Evolutionary conservation across 805 yeast genomes (phyloP), one percentile per base, ranked within the genome.

Genomic region (Priceomyces medius): DNA sequence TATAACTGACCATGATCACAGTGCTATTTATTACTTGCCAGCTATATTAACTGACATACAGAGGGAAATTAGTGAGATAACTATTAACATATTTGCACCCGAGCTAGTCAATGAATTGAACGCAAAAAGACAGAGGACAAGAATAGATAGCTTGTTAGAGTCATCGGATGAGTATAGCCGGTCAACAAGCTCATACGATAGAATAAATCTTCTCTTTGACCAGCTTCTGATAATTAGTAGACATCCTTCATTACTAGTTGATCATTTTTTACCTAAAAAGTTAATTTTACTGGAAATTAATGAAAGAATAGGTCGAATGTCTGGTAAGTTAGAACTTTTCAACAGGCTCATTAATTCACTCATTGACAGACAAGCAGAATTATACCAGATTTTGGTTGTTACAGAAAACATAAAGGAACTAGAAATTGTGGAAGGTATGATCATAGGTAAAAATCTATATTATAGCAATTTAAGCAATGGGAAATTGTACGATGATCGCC

Each of bases 241-340:
- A 50, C 90, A 86, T 59, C 88, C 91, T 2, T 79, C 83, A 31
- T 61, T 86, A 29, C 57, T 86, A 32, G 90, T 85, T 21, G 86
- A 84, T 49, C 93, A 86, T 58, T 86, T 79, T 51, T 80, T 85
- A 58, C 89, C 93, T 6, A 79, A 80, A 49, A 83, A 81, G 42
- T 63, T 85, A 47, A 56, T 86, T 12, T 63, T 83, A 28, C 77
- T 80, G 81, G 86, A 83, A 48, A 70, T 85, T 1, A 83, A 77
- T 44, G 80, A 77, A 40, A 59, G 75, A 35, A 61, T 84, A 37
- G 62, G 71, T 31, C 60, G 61, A 31, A 67, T 81, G 7, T 77
- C 86, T 16, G 85, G 82, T 20, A 85, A 85, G 51, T 79, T 83
- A 43, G 64, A 63, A 44, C 64, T 74, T 35, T 69, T 83, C 46